phyloP scores from a whole-genome alignment of 768 basidiomycete genomes.

The Suillus brevipes region DNA sequence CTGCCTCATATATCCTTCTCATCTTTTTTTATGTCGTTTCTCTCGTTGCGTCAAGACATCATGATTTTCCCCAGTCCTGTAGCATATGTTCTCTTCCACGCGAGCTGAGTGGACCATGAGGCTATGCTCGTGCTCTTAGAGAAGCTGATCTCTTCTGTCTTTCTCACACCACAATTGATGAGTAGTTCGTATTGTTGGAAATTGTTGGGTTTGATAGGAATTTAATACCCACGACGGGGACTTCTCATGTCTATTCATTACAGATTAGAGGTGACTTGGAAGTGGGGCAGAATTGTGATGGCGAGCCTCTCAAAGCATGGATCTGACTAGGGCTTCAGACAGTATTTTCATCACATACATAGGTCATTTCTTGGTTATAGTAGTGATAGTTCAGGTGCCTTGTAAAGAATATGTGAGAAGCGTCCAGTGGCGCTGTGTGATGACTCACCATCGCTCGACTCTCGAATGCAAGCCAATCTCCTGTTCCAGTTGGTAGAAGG shows the following conservation, averaged over 20 bases:
- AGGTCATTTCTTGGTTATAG: slow-evolving; percentile 17
- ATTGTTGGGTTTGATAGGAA: slow-evolving; percentile 33
- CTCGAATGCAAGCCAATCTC: slow-evolving; percentile 95
- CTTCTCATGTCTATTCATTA: slow-evolving; percentile 8
- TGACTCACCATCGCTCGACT: slow-evolving; percentile 59
- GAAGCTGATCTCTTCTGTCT: neutral
- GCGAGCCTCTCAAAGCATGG: neutral
- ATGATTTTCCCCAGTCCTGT: slow-evolving; percentile 25
- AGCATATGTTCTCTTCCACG: slow-evolving; percentile 20
- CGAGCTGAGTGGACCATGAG: slow-evolving; percentile 30
- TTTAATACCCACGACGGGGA: slow-evolving; percentile 37
- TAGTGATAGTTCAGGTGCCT: slow-evolving; percentile 50
- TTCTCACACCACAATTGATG: slow-evolving; percentile 16
- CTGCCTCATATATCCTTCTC: slow-evolving; percentile 39
- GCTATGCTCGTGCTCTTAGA: slow-evolving; percentile 18
- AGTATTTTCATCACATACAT: neutral
- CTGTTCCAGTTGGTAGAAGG: slow-evolving; percentile 84
- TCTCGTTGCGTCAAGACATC: slow-evolving; percentile 19
- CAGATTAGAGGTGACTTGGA: slow-evolving; percentile 2
- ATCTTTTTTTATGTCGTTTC: slow-evolving; percentile 23
- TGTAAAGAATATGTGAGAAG: neutral
- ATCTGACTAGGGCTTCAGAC: neutral
- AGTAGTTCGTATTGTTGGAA: slow-evolving; percentile 36
- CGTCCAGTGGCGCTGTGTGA: neutral
- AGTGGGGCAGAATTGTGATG: slow-evolving; percentile 1